A percentile compares a stretch with the other conserved stretches of the same genome.
Evolutionary conservation across 2,329 filamentous ascomycete genomes (phyloP).

Genomic region (Coniochaeta hoffmannii): DNA sequence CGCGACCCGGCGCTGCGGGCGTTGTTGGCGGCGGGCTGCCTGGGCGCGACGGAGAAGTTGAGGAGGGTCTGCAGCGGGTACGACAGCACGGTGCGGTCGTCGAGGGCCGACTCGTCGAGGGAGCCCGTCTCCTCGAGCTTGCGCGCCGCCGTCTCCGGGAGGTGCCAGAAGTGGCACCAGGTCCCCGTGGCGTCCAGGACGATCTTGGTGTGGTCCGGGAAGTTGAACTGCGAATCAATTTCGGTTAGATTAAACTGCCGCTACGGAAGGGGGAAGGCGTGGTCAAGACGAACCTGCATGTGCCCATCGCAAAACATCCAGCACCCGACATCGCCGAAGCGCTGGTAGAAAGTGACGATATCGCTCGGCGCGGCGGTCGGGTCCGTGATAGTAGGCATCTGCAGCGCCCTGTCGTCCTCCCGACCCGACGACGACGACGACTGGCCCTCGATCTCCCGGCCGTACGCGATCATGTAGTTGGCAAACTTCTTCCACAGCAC

Average conservation of each 20-base stretch:
- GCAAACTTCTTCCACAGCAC: conserved; percentile 68
- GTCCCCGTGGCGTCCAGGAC: conserved; percentile 68
- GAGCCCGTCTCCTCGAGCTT: conserved; percentile 57
- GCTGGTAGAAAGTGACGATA: conserved; percentile 73
- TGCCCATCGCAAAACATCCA: conserved; percentile 78
- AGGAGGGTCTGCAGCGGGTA: conserved; percentile 68
- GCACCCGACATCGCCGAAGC: conserved; percentile 72
- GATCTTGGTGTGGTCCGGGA: conserved; percentile 81
- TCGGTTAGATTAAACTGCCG: conserved; percentile 16
- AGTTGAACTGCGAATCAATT: conserved; percentile 59
- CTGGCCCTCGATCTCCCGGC: conserved; percentile 59
- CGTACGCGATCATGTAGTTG: conserved; percentile 68
- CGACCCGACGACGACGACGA: no score
- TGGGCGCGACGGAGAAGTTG: conserved; percentile 50
- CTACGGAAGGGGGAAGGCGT: background rate
- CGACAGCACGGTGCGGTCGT: conserved; percentile 62
- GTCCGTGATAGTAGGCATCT: conserved; percentile 30
- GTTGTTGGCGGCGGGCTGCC: conserved; percentile 30
- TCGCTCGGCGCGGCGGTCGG: conserved; percentile 39
- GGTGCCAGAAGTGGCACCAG: conserved; percentile 71
- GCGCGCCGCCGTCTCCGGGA: conserved; percentile 62
- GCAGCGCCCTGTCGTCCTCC: conserved; percentile 36
- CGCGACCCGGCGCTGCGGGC: conserved; percentile 37
- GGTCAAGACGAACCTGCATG: conserved; percentile 49
- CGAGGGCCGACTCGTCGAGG: conserved; percentile 63